A percentile compares a stretch with the other conserved stretches of the same genome.
Conservation (phyloP, 2,329 filamentous ascomycete species). For the Anisogramma anomala region DNA sequence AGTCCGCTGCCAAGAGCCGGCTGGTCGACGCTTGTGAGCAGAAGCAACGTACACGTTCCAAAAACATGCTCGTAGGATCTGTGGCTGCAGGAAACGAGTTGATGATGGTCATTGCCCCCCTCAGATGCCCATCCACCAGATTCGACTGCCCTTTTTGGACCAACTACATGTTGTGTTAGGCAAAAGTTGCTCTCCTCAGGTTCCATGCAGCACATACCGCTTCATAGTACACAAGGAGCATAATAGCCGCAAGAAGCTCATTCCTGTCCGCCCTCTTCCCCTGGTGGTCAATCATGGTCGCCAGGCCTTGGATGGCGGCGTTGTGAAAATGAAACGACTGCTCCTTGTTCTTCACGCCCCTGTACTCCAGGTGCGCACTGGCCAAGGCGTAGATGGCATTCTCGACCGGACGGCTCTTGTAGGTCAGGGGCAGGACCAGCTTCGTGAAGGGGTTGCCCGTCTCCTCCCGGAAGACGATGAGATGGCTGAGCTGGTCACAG, state of each 20-base stretch:
- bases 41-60: slow-evolving; percentile 44
- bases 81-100: slow-evolving; percentile 32
- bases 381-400: slow-evolving; percentile 78
- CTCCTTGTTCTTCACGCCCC: slow-evolving; percentile 40
- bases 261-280: slow-evolving; percentile 33
- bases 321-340: slow-evolving; percentile 49
- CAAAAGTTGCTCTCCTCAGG: background rate
- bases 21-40: too few relatives aligned
- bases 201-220: slow-evolving; percentile 35
- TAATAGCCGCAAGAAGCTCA: slow-evolving; percentile 49
- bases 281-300: slow-evolving; percentile 43
- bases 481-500: slow-evolving; percentile 50
- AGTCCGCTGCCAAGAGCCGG: too few relatives aligned
- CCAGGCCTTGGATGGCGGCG: slow-evolving; percentile 45
- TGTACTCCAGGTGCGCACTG: slow-evolving; percentile 69
- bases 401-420: slow-evolving; percentile 49
- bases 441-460: slow-evolving; percentile 52
- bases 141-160: slow-evolving; percentile 48
- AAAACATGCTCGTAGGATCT: slow-evolving; percentile 43
- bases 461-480: slow-evolving; percentile 55
- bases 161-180: slow-evolving; percentile 30
- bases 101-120: slow-evolving; percentile 52
- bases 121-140: slow-evolving; percentile 49
- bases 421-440: slow-evolving; percentile 48
- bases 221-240: slow-evolving; percentile 52